phyloP scores from a whole-genome alignment of 176 grass and related monocot genomes.

The Coix lacrymajobi region DNA sequence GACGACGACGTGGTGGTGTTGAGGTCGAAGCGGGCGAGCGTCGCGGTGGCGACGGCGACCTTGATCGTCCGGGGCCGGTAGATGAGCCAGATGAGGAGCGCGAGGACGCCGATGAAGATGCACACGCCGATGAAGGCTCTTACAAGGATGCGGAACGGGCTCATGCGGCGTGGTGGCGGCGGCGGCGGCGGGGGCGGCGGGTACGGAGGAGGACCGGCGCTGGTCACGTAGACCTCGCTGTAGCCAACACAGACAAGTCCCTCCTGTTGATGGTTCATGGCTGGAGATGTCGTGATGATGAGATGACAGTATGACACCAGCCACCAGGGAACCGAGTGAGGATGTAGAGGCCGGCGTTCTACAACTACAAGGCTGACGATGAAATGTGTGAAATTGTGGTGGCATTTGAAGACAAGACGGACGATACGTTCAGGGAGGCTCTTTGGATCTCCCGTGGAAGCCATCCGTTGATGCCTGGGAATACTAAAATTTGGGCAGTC shows the following conservation, averaged over 20 bases:
- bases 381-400: neutral
- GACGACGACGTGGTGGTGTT: neutral
- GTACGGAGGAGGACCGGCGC: neutral
- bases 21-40: constrained; percentile 27
- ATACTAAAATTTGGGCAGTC: neutral
- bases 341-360: neutral
- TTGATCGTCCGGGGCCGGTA: constrained; percentile 45
- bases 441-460: neutral
- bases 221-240: neutral
- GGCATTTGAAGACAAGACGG: neutral
- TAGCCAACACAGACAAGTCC: neutral
- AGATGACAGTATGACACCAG: too few species aligned
- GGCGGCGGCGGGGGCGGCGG: neutral
- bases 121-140: constrained; percentile 22
- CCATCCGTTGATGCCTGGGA: neutral
- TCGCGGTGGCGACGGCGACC: constrained; percentile 33
- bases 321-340: neutral
- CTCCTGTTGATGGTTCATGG: constrained; percentile 8
- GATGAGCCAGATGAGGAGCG: constrained; percentile 59
- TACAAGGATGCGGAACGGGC: neutral
- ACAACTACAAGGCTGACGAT: neutral
- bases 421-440: constrained; percentile 17
- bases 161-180: neutral
- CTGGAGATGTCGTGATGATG: neutral
- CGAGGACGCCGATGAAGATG: neutral